These are phyloP conservation scores for Emmonsiellopsis sp. DNA, from an alignment of 2,329 filamentous ascomycete genomes.

Conservation along the genomic window DNA sequence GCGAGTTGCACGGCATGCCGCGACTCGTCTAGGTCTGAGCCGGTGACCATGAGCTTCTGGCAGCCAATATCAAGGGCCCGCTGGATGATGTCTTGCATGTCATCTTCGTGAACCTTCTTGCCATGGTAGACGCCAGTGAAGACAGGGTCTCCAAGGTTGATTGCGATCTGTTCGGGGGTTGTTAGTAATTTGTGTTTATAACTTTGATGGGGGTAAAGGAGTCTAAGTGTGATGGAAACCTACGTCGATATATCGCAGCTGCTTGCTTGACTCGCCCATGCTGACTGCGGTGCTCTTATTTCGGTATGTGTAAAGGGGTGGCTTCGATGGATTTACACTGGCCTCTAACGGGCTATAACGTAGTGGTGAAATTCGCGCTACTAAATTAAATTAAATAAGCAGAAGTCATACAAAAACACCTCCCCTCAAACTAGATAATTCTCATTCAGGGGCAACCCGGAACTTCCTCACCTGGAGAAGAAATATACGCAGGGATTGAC, in stretches of 20 bases:
- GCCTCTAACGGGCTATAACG: neutral
- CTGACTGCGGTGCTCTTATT: conserved; percentile 7
- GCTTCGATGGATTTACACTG: conserved; percentile 5
- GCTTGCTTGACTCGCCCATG: conserved; percentile 26
- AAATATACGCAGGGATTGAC: neutral
- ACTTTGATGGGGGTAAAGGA: neutral
- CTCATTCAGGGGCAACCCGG: neutral
- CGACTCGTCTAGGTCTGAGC: conserved; percentile 74
- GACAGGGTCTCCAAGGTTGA: conserved; percentile 90
- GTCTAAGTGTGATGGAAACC: conserved; percentile 13
- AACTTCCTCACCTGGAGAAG: neutral
- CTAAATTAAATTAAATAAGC: neutral
- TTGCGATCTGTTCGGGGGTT: conserved; percentile 55
- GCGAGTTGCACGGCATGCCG: conserved; percentile 65
- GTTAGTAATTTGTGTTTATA: neutral
- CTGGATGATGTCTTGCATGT: conserved; percentile 57
- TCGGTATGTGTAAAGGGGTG: neutral
- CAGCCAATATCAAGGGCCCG: conserved; percentile 72
- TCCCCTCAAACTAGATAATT: neutral
- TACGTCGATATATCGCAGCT: conserved; percentile 40
- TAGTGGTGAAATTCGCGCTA: neutral
- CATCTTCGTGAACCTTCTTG: conserved; percentile 48
- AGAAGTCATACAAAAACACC: neutral
- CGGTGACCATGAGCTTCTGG: conserved; percentile 83
- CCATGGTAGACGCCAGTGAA: conserved; percentile 79